These are phyloP conservation scores for Asclepias syriaca DNA, from an alignment of 257 asterid species.

Conservation along the genomic window DNA sequence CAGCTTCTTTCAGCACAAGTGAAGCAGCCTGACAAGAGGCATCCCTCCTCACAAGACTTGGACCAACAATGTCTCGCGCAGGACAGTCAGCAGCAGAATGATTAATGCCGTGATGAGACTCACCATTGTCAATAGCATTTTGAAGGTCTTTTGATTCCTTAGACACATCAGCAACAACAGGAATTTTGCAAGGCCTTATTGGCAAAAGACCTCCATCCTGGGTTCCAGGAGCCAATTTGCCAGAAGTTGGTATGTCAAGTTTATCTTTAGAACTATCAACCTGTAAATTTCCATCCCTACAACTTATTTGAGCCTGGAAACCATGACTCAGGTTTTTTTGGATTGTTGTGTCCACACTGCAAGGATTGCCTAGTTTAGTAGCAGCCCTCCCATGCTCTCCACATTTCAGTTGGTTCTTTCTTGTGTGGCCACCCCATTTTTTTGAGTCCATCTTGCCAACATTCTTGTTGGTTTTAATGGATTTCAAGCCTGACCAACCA, in stretches of 20 bases:
- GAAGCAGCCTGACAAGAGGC: slow-evolving; percentile 34
- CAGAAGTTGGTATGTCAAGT: slow-evolving; percentile 30
- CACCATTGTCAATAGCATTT: slow-evolving; percentile 30
- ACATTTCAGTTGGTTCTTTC: slow-evolving; percentile 30
- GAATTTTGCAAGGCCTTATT: slow-evolving; percentile 33
- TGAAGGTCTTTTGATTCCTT: slow-evolving; percentile 35
- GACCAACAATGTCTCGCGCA: slow-evolving; percentile 24
- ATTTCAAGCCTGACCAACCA: slow-evolving; percentile 28
- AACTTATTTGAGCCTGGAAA: slow-evolving; percentile 23
- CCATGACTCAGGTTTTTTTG: slow-evolving; percentile 26
- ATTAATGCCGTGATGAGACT: slow-evolving; percentile 18
- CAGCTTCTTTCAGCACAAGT: slow-evolving; percentile 63
- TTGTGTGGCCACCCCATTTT: slow-evolving; percentile 28
- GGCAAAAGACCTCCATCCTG: slow-evolving; percentile 35
- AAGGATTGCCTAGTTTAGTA: slow-evolving; percentile 21
- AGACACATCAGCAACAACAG: slow-evolving; percentile 32
- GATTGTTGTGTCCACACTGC: slow-evolving; percentile 21
- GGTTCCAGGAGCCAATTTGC: slow-evolving; percentile 36
- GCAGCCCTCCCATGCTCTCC: slow-evolving; percentile 27
- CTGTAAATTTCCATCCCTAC: slow-evolving; percentile 34
- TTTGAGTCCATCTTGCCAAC: slow-evolving; percentile 33
- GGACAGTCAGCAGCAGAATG: slow-evolving; percentile 32
- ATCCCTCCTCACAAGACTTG: slow-evolving; percentile 37
- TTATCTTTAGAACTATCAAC: slow-evolving; percentile 39
- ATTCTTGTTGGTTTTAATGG: slow-evolving; percentile 25